Evolutionary conservation across 1,284 basidiomycete genomes (phyloP).

Genomic region (Cryptococcus jaspeensis): DNA sequence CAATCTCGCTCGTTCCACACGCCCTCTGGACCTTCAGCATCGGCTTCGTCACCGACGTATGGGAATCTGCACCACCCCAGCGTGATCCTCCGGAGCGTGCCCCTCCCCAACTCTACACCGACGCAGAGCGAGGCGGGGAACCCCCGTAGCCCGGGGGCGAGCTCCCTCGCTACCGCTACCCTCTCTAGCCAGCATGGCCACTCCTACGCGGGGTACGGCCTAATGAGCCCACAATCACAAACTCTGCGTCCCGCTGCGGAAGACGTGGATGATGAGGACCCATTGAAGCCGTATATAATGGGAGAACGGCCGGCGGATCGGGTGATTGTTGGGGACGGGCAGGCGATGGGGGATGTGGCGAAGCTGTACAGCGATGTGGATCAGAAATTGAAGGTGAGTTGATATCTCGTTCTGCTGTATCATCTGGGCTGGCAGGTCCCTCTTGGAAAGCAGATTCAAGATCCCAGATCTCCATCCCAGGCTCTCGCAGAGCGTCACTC

Average conservation of each 20-base stretch:
- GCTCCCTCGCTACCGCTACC: slow-evolving; percentile 9
- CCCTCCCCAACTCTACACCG: slow-evolving; percentile 3
- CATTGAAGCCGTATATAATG: slow-evolving; percentile 35
- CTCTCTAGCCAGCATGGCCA: slow-evolving; percentile 10
- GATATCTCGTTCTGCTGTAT: not conserved
- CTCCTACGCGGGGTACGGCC: not conserved
- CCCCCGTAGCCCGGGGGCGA: slow-evolving; percentile 13
- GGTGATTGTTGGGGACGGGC: slow-evolving; percentile 45
- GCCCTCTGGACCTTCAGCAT: too few relatives aligned
- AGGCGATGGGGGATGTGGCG: slow-evolving; percentile 43
- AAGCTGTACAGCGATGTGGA: slow-evolving; percentile 53
- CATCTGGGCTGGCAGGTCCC: not conserved
- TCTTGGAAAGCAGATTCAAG: too few relatives aligned
- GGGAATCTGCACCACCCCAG: too few relatives aligned
- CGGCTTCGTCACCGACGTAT: not conserved
- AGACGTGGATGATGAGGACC: slow-evolving; percentile 19
- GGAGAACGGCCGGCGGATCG: slow-evolving; percentile 36
- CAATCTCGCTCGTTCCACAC: slow-evolving; percentile 7
- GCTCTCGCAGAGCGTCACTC: too few relatives aligned
- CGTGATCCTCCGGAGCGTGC: not conserved
- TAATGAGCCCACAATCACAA: not conserved
- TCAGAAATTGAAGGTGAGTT: slow-evolving; percentile 48
- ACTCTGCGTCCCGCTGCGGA: not conserved
- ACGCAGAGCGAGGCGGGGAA: slow-evolving; percentile 10
- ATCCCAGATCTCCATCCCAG: too few relatives aligned